phyloP scores from a whole-genome alignment of 176 grass and related monocot genomes.

The Miscanthus lutarioriparius region DNA sequence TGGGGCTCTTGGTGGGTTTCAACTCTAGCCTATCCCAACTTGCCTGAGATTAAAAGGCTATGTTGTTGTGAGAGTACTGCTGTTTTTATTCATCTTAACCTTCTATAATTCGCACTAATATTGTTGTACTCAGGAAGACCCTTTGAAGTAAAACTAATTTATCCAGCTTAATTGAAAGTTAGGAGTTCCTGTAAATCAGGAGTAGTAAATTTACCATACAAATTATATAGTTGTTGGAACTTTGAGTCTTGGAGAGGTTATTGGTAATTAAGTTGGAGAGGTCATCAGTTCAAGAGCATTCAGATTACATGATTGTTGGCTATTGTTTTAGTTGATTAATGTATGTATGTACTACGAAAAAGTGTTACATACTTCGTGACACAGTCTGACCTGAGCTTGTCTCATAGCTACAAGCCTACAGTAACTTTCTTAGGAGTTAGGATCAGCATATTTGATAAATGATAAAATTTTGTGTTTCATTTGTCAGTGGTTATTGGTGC shows the following conservation, averaged over 20 bases:
- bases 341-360: not conserved
- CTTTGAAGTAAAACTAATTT: not conserved
- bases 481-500: not conserved
- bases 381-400: not conserved
- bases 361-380: not conserved
- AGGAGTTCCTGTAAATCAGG: not conserved
- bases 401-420: not conserved
- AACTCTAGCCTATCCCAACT: too few species aligned
- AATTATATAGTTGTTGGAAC: not conserved
- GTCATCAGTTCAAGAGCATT: not conserved
- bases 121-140: not conserved
- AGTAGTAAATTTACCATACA: not conserved
- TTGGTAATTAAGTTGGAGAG: not conserved
- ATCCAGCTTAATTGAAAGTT: not conserved
- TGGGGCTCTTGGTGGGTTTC: too few species aligned
- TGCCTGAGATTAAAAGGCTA: too few species aligned
- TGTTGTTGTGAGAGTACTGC: not conserved
- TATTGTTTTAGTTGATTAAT: not conserved
- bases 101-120: not conserved
- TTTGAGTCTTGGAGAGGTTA: not conserved
- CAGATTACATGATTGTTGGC: too few species aligned
- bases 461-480: not conserved
- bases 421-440: not conserved
- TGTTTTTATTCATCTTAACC: not conserved
- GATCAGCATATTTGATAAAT: not conserved